Evolutionary conservation across 352 stramenopile species (phyloP), one percentile per base, ranked within the genome.

Genomic region (Aphanomyces astaci): DNA sequence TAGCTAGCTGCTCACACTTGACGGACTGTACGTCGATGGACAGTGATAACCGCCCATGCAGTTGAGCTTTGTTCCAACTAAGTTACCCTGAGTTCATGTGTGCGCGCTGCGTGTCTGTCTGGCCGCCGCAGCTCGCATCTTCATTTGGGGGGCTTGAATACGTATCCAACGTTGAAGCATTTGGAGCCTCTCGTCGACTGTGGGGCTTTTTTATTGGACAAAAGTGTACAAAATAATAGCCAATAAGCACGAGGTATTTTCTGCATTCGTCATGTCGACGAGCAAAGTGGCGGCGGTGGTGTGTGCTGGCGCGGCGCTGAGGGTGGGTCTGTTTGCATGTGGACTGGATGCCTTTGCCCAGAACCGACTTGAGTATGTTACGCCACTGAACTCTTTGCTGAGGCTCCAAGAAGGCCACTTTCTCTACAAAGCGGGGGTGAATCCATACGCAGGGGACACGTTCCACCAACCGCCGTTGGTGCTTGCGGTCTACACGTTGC

Each of bases 381-480:
- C 84, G 22, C 66, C 81, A 11, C 63, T 88, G 60, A 84, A 82
- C 19, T 89, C 84, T 15, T 78, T 90, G 43, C 66, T 71, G 24
- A 81, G 86, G 51, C 66, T 92, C 48, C 73, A 75, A 31, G 86
- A 94, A 66, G 74, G 78, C 36, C 79, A 74, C 10, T 87, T 81
- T 54, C 78, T 92, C 24, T 81, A 81, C 54, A 64, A 70, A 15
- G 52, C 73, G 27, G 71, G 66, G 1, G 76, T 79, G 9, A 84
- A 80, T 22, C 82, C 86, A 19, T 94, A 94, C 71, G 71, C 80
- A 0, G 86, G 84, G 31, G 86, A 94, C 72, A 77, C 85, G 36
- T 94, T 88, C 73, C 86, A 94, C 70, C 86, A 94, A 72, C 82
- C 84, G 31, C 81, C 83, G 67, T 79, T 94, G 36, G 75, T 91